Evolutionary conservation across 768 basidiomycete species (phyloP).

Genomic region (Suillus ampliporus): DNA sequence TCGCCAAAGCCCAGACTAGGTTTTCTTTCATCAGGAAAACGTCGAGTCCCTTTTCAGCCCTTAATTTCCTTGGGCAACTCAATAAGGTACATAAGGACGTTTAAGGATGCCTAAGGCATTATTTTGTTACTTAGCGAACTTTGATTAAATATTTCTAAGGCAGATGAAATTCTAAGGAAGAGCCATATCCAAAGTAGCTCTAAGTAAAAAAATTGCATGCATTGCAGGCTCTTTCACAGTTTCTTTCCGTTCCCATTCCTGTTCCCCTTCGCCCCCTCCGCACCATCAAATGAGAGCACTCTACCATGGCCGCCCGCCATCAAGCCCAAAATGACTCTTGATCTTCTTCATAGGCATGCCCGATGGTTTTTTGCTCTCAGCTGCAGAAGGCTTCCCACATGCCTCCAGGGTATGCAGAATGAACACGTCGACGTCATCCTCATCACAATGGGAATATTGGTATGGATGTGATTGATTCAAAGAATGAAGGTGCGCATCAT

Average conservation of each 20-base stretch:
- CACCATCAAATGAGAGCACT: slow-evolving; percentile 64
- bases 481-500: slow-evolving; percentile 36
- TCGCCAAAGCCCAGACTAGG: too few relatives aligned
- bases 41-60: not conserved
- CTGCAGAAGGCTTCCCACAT: slow-evolving; percentile 53
- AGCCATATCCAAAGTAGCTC: too few relatives aligned
- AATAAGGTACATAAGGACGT: not conserved
- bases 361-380: slow-evolving; percentile 68
- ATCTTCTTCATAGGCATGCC: slow-evolving; percentile 83
- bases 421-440: slow-evolving; percentile 70
- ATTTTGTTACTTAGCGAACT: not conserved
- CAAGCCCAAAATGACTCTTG: slow-evolving; percentile 58
- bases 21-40: not conserved
- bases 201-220: too few relatives aligned
- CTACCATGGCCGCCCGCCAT: slow-evolving; percentile 75
- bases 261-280: slow-evolving; percentile 36
- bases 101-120: not conserved
- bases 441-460: slow-evolving; percentile 29
- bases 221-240: slow-evolving; percentile 74
- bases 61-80: not conserved
- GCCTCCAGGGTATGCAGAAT: slow-evolving; percentile 71
- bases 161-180: not conserved
- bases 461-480: slow-evolving; percentile 4
- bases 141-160: not conserved
- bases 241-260: slow-evolving; percentile 50